A percentile compares a stretch with the other conserved stretches of the same genome.
phyloP scores from a whole-genome alignment of 805 yeast genomes.

The Metschnikowia cubensis region DNA sequence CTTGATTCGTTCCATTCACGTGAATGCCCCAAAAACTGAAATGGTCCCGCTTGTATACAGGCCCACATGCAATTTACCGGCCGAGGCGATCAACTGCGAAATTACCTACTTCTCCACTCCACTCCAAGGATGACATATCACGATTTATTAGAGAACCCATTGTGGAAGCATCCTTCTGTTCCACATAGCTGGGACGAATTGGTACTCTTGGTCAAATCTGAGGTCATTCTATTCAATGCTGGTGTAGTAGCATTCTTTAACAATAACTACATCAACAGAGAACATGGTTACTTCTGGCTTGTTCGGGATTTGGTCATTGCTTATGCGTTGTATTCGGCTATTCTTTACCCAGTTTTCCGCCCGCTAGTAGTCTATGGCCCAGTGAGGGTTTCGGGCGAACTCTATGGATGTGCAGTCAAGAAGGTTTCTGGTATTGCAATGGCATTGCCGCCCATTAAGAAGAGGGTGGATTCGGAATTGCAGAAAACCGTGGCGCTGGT shows the following conservation, averaged over 20 bases:
- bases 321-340: slow-evolving; percentile 12
- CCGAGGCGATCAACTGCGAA: background rate
- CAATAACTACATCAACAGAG: background rate
- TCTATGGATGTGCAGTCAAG: slow-evolving; percentile 2
- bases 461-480: slow-evolving; percentile 61
- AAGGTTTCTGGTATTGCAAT: slow-evolving; percentile 13
- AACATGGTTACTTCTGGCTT: slow-evolving; percentile 12
- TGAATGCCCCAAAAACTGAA: background rate
- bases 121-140: background rate
- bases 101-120: background rate
- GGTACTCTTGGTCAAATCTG: background rate
- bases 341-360: slow-evolving; percentile 7
- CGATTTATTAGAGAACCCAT: background rate
- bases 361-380: slow-evolving; percentile 14
- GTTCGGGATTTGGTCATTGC: slow-evolving; percentile 23
- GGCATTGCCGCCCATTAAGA: slow-evolving; percentile 49
- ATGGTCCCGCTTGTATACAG: background rate
- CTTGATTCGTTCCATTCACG: background rate
- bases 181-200: background rate
- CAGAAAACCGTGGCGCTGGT: slow-evolving; percentile 42
- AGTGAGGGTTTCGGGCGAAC: slow-evolving; percentile 1
- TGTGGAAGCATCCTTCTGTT: background rate
- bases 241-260: background rate
- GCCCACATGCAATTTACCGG: background rate
- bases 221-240: background rate